These are phyloP conservation scores for Chenopodium quinoa DNA, from an alignment of 148 eudicot species.

Conservation along the genomic window DNA sequence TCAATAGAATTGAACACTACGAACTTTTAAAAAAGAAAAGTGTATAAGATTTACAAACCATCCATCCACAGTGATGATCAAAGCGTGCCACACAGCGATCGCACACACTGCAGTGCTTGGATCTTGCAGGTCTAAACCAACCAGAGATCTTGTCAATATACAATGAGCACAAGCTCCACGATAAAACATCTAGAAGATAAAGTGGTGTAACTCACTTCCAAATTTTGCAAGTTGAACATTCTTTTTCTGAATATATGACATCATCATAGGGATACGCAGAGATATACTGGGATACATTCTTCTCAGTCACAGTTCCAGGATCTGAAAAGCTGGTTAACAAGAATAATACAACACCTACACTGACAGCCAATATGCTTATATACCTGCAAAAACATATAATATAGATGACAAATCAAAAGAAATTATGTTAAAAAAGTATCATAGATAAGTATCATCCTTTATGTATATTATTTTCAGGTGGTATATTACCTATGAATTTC, in stretches of 20 bases:
- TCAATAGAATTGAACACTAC: background rate
- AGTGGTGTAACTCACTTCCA: constrained; percentile 56
- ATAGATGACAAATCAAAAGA: constrained; percentile 25
- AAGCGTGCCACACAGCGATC: constrained; percentile 93
- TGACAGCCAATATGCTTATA: constrained; percentile 74
- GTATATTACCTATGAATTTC: constrained; percentile 76
- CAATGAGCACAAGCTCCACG: background rate
- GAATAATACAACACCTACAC: constrained; percentile 78
- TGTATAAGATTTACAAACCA: constrained; percentile 53
- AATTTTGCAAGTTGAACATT: constrained; percentile 88
- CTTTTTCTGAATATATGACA: constrained; percentile 68
- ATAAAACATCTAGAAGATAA: constrained; percentile 7
- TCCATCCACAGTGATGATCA: constrained; percentile 99
- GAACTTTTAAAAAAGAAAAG: constrained; percentile 1
- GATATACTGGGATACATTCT: constrained; percentile 74
- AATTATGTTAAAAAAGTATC: constrained; percentile 9
- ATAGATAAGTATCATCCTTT: constrained; percentile 8
- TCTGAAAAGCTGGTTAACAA: constrained; percentile 88
- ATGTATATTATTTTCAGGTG: background rate
- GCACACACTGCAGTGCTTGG: constrained; percentile 95
- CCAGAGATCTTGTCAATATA: constrained; percentile 20
- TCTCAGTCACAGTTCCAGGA: constrained; percentile 81
- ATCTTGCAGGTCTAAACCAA: constrained; percentile 84
- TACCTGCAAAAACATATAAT: constrained; percentile 57
- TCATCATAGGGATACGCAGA: constrained; percentile 90